phyloP scores from a whole-genome alignment of 2,329 filamentous ascomycete species.

The Colletotrichum chlorophyti region DNA sequence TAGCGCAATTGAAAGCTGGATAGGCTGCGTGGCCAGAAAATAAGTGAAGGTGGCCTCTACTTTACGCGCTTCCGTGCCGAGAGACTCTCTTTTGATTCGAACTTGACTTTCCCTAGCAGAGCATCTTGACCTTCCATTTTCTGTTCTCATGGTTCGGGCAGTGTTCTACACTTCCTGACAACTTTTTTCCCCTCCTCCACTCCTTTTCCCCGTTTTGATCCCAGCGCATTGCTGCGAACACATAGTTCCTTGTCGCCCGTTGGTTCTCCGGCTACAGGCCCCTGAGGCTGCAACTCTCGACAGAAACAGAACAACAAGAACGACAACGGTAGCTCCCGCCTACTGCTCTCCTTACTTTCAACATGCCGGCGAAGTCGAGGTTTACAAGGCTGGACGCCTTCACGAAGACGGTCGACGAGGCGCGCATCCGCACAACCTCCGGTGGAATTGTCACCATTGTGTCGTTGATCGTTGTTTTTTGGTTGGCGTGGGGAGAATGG shows the following conservation, averaged over 20 bases:
- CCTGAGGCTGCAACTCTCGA: constrained; percentile 13
- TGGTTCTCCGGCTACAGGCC: constrained; percentile 5
- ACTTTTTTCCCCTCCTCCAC: constrained; percentile 4
- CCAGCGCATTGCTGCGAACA: constrained; percentile 19
- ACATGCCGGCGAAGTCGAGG: constrained; percentile 89
- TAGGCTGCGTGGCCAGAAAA: constrained; percentile 29
- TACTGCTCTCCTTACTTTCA: constrained; percentile 15
- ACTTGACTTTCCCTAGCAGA: background rate
- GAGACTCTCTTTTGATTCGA: background rate
- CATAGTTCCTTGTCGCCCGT: constrained; percentile 4
- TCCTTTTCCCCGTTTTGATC: constrained; percentile 32
- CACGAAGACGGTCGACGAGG: constrained; percentile 98
- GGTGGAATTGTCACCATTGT: constrained; percentile 94
- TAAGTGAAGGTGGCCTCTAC: constrained; percentile 46
- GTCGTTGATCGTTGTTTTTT: constrained; percentile 87
- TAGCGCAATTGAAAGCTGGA: constrained; percentile 19
- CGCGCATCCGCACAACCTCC: constrained; percentile 91
- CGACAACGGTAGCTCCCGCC: background rate
- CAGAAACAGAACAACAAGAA: too few relatives aligned
- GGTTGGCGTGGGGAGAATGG: constrained; percentile 95
- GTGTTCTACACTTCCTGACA: constrained; percentile 20
- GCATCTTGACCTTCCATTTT: constrained; percentile 7
- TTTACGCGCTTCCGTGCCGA: constrained; percentile 19
- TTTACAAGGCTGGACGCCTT: constrained; percentile 98
- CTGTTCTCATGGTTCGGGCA: constrained; percentile 24